phyloP scores from a whole-genome alignment of 371 early-diverging fungal species.

The Apophysomyces sp. region DNA sequence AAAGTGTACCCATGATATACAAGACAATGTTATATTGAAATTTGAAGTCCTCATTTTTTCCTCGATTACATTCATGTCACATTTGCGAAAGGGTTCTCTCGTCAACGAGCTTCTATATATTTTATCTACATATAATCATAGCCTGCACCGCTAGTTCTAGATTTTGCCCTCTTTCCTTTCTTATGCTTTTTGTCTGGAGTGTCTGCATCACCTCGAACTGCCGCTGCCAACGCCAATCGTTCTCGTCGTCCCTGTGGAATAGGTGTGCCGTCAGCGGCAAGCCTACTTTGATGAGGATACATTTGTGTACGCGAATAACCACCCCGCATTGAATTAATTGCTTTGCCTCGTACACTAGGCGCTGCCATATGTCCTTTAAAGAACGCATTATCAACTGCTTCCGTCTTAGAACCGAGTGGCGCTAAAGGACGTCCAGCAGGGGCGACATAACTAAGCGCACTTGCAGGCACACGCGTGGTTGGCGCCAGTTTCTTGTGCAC shows the following conservation, averaged over 20 bases:
- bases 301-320: constrained; percentile 59
- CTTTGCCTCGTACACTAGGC: constrained; percentile 57
- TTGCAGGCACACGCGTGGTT: constrained; percentile 50
- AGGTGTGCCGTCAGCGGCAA: constrained; percentile 51
- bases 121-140: constrained; percentile 38
- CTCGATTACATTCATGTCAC: no score
- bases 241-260: constrained; percentile 40
- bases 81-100: not conserved
- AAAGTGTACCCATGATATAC: no score
- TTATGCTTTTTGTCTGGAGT: constrained; percentile 63
- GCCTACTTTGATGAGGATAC: constrained; percentile 58
- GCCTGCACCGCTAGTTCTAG: constrained; percentile 68
- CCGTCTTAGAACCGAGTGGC: constrained; percentile 50
- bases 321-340: constrained; percentile 19
- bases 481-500: constrained; percentile 53
- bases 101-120: not conserved
- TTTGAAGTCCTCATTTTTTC: no score
- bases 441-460: constrained; percentile 55
- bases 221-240: constrained; percentile 43
- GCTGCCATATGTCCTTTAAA: constrained; percentile 52
- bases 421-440: constrained; percentile 41
- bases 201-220: constrained; percentile 17
- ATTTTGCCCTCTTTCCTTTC: constrained; percentile 81
- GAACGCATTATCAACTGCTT: constrained; percentile 66
- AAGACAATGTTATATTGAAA: no score